A percentile compares a stretch with the other conserved stretches of the same genome.
phyloP scores from a whole-genome alignment of 2,329 filamentous ascomycete genomes.

The Magnaporthiopsis rhizophila region DNA sequence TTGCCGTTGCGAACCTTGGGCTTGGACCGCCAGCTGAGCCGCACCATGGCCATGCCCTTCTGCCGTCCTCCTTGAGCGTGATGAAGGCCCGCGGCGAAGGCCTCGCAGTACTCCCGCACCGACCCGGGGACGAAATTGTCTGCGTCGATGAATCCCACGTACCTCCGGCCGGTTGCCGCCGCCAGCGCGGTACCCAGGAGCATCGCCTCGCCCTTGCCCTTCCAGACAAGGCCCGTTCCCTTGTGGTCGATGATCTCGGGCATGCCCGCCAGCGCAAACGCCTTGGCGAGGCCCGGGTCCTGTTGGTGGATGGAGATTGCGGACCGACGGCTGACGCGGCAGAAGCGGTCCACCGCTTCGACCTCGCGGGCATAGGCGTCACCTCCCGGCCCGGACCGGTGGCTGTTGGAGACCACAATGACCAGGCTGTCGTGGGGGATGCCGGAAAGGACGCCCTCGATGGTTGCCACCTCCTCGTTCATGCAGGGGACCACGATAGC shows the following conservation, averaged over 20 bases:
- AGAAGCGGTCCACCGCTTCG: conserved; percentile 15
- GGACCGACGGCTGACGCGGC: conserved; percentile 13
- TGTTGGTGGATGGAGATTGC: conserved; percentile 22
- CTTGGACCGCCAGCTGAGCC: conserved; percentile 25
- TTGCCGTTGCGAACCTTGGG: conserved; percentile 20
- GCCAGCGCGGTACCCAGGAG: conserved; percentile 23
- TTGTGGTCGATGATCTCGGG: conserved; percentile 14
- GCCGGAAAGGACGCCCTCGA: conserved; percentile 20
- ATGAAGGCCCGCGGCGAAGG: conserved; percentile 23
- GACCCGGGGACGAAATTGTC: conserved; percentile 23
- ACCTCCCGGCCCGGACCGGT: neutral
- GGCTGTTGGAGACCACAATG: conserved; percentile 23
- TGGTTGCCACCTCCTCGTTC: conserved; percentile 18
- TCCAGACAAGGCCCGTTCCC: conserved; percentile 15
- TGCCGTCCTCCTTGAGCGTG: conserved; percentile 13
- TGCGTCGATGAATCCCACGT: conserved; percentile 26
- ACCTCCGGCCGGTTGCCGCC: conserved; percentile 15
- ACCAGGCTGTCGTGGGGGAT: conserved; percentile 22
- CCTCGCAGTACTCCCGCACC: conserved; percentile 24
- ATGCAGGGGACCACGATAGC: conserved; percentile 25
- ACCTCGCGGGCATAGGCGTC: conserved; percentile 17
- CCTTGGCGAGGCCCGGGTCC: conserved; percentile 17
- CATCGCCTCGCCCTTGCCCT: conserved; percentile 26
- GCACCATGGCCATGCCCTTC: conserved; percentile 20
- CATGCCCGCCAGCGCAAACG: conserved; percentile 17